Conservation (phyloP, 495 filamentous ascomycete genomes). For the Aspergillus bertholletiae region DNA sequence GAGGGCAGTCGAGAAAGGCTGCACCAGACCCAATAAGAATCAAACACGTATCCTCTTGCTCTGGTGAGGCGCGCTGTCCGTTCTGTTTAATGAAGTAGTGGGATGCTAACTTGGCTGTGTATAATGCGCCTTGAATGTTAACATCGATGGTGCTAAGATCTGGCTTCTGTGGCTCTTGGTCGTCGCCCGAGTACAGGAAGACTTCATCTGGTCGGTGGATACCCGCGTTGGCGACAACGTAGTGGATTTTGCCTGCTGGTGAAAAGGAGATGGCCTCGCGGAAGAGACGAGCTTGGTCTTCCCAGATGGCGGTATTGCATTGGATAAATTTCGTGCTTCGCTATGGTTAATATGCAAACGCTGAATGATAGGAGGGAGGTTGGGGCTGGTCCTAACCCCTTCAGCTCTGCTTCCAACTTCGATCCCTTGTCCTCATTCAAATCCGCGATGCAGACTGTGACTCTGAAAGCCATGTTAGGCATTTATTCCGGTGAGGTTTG, state of each 20-base stretch:
- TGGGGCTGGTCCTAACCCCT: background rate
- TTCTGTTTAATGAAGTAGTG: constrained; percentile 36
- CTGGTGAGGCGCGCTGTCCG: constrained; percentile 2
- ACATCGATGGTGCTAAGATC: constrained; percentile 39
- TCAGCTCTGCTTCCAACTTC: constrained; percentile 12
- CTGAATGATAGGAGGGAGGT: background rate
- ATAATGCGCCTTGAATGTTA: constrained; percentile 36
- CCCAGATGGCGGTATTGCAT: constrained; percentile 22
- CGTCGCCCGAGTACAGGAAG: constrained; percentile 21
- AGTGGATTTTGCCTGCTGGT: constrained; percentile 34
- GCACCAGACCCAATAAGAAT: constrained; percentile 27
- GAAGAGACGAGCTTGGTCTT: constrained; percentile 36
- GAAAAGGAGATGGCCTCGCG: constrained; percentile 26
- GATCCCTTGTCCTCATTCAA: constrained; percentile 6
- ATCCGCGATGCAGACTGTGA: constrained; percentile 13
- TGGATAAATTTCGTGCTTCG: constrained; percentile 14
- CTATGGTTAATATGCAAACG: background rate
- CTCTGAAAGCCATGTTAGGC: constrained; percentile 7
- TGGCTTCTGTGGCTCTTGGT: constrained; percentile 26
- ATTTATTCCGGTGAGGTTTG: background rate
- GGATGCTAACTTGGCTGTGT: constrained; percentile 41
- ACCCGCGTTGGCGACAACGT: constrained; percentile 44
- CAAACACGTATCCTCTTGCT: constrained; percentile 21
- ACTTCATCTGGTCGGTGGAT: constrained; percentile 41
- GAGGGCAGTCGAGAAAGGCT: constrained; percentile 23